Evolutionary conservation across 179 eudicot genomes (phyloP).

Genomic region (Kewa caespitosa): DNA sequence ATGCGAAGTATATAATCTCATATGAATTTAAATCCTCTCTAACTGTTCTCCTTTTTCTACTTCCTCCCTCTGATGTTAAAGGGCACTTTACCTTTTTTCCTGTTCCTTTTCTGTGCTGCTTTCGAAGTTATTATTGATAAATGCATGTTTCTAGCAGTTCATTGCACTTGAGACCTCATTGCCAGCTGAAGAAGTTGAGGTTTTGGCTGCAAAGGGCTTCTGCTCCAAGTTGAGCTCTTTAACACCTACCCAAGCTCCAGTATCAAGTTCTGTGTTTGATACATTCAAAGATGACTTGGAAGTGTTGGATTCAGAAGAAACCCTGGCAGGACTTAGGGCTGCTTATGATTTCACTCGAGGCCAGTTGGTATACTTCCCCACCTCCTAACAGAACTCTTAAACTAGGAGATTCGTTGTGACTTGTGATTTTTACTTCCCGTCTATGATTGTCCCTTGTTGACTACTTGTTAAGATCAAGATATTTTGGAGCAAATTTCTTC

Average conservation of each 20-base stretch:
- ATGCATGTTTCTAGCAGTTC: conserved; percentile 40
- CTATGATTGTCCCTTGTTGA: neutral
- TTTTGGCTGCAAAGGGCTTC: conserved; percentile 45
- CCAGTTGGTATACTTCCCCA: conserved; percentile 47
- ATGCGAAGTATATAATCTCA: conserved; percentile 45
- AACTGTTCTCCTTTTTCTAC: neutral
- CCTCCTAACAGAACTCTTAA: neutral
- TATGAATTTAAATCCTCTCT: neutral
- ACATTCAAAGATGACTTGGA: conserved; percentile 45
- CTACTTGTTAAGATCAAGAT: too few species aligned
- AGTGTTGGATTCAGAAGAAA: conserved; percentile 48
- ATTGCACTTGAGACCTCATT: conserved; percentile 54
- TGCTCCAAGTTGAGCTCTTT: conserved; percentile 25
- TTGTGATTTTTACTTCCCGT: neutral
- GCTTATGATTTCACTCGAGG: conserved; percentile 35
- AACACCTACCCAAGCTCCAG: conserved; percentile 13
- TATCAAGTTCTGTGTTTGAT: conserved; percentile 27
- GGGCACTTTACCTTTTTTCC: neutral
- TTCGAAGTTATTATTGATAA: neutral
- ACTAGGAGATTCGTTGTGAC: neutral
- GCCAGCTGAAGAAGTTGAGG: conserved; percentile 52
- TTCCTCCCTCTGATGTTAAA: neutral
- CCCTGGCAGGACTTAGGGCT: conserved; percentile 46
- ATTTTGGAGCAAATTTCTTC: too few species aligned
- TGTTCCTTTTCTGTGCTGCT: neutral